Evolutionary conservation across 176 grass and related monocot genomes (phyloP).

Genomic region (Microstegium vimineum): DNA sequence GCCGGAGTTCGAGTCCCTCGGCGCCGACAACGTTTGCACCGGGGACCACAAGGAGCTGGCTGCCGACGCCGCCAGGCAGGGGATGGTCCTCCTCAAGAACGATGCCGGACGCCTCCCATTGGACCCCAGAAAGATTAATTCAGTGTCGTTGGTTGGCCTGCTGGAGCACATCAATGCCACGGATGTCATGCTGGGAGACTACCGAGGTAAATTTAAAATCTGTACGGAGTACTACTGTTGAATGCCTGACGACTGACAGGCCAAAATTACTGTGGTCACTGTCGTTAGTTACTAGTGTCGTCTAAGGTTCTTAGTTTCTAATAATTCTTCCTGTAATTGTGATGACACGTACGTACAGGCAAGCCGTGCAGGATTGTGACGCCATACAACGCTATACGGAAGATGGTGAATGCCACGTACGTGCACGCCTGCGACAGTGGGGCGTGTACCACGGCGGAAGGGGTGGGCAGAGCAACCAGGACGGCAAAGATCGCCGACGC

Average conservation of each 20-base stretch:
- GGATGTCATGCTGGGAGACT: conserved; percentile 54
- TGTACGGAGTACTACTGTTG: too few species aligned
- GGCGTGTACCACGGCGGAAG: conserved; percentile 4
- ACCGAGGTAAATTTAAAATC: too few species aligned
- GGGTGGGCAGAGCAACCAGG: neutral
- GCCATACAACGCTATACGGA: conserved; percentile 39
- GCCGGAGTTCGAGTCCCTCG: conserved; percentile 34
- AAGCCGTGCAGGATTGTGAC: conserved; percentile 51
- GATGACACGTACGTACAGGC: neutral
- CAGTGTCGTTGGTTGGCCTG: conserved; percentile 37
- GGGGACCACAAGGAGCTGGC: conserved; percentile 43
- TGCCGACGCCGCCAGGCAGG: conserved; percentile 48
- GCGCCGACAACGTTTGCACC: conserved; percentile 16
- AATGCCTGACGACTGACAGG: too few species aligned
- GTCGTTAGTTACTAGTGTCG: neutral
- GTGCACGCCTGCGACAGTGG: conserved; percentile 41
- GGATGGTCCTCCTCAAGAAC: conserved; percentile 69
- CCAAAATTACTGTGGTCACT: too few species aligned
- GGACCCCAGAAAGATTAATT: conserved; percentile 5
- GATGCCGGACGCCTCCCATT: conserved; percentile 33
- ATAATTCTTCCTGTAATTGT: neutral
- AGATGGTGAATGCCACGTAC: conserved; percentile 5
- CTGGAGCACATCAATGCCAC: conserved; percentile 47
- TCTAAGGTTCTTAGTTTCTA: neutral
- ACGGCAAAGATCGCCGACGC: conserved; percentile 7